Percentiles rank a stretch among this genome's conserved stretches.
These are phyloP conservation scores for Aspergillus nomiae DNA, from an alignment of 2,329 filamentous ascomycete species.

Conservation along the genomic window DNA sequence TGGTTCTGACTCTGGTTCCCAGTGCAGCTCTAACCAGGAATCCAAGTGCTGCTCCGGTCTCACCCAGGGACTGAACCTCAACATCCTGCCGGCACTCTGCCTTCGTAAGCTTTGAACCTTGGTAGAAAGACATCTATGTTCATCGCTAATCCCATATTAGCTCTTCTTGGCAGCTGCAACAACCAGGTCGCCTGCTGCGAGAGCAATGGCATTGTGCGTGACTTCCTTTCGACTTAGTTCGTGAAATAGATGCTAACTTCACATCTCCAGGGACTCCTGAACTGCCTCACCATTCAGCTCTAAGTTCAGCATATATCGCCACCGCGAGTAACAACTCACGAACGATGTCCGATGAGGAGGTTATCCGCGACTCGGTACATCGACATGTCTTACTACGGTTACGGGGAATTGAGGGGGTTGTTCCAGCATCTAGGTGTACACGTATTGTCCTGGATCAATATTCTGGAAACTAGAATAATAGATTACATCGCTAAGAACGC, in stretches of 20 bases:
- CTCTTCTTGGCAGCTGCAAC: neutral
- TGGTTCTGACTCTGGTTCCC: neutral
- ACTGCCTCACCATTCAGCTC: conserved; percentile 1
- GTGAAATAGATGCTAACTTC: neutral
- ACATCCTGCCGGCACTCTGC: neutral
- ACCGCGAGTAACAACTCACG: neutral
- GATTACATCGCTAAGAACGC: neutral
- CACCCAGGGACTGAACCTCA: neutral
- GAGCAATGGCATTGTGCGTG: neutral
- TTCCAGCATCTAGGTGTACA: neutral
- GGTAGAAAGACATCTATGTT: neutral
- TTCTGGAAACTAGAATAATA: neutral
- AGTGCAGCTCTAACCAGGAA: neutral
- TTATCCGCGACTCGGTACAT: neutral
- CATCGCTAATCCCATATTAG: neutral
- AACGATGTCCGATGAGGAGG: neutral
- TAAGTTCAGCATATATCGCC: neutral
- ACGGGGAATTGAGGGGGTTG: neutral
- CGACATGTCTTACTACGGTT: neutral
- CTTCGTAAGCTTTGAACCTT: neutral
- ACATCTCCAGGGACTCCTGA: neutral
- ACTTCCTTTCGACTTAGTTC: too few species aligned
- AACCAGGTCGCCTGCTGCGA: conserved; percentile 2
- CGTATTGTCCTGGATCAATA: neutral
- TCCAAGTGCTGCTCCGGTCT: neutral